A percentile compares a stretch with the other conserved stretches of the same genome.
Evolutionary conservation across 208 protist genomes (phyloP).

Genomic region (Leptomonas seymouri): DNA sequence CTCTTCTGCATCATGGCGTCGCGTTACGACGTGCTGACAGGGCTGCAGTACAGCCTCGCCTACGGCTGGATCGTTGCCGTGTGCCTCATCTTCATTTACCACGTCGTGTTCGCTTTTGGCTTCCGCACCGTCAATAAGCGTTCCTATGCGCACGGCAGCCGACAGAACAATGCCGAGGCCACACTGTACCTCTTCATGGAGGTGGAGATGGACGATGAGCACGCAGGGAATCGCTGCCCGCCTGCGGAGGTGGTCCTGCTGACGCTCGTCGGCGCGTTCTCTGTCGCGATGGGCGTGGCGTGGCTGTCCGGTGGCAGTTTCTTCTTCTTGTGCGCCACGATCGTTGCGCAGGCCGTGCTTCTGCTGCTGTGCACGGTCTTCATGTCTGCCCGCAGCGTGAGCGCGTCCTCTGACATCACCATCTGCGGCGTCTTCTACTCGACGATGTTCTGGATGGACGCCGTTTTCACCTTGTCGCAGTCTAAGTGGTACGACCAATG

Average conservation of each 20-base stretch:
- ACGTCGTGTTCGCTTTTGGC: conserved; percentile 63
- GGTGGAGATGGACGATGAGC: conserved; percentile 48
- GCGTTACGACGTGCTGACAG: conserved; percentile 47
- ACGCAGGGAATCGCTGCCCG: conserved; percentile 21
- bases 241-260: conserved; percentile 47
- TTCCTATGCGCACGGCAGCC: conserved; percentile 55
- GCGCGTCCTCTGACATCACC: conserved; percentile 41
- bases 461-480: conserved; percentile 50
- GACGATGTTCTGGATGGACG: conserved; percentile 56
- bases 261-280: conserved; percentile 29
- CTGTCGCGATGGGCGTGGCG: conserved; percentile 52
- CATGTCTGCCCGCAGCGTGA: conserved; percentile 34
- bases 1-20: conserved; percentile 61
- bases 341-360: conserved; percentile 40
- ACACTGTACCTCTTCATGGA: conserved; percentile 62
- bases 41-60: conserved; percentile 66
- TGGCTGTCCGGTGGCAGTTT: conserved; percentile 45
- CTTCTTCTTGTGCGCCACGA: conserved; percentile 45
- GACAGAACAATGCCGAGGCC: conserved; percentile 53
- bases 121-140: conserved; percentile 37
- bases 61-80: conserved; percentile 72
- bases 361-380: conserved; percentile 40
- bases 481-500: conserved; percentile 47
- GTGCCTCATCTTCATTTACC: conserved; percentile 61
- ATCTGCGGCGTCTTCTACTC: conserved; percentile 49